These are phyloP conservation scores for Tieghemiomyces parasiticus DNA, from an alignment of 192 early-diverging fungal genomes.

Conservation along the genomic window DNA sequence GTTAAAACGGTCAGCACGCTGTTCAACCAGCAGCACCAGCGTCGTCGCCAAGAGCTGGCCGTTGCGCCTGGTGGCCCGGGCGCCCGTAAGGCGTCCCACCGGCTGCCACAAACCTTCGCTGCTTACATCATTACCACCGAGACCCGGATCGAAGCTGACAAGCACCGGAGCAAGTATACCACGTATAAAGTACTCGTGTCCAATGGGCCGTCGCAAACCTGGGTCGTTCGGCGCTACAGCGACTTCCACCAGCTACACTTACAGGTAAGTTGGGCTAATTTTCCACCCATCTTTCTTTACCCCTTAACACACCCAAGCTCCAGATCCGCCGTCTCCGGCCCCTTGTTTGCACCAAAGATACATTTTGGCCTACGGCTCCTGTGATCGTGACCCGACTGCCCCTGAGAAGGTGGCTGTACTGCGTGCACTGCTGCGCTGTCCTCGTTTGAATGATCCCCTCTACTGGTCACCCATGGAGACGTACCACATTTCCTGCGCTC, in stretches of 20 bases:
- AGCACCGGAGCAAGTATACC: slow-evolving; percentile 16
- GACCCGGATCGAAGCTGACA: slow-evolving; percentile 17
- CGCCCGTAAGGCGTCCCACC: slow-evolving; percentile 18
- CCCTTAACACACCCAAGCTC: no score
- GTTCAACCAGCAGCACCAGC: slow-evolving; percentile 2
- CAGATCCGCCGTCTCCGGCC: no score
- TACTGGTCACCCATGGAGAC: no score
- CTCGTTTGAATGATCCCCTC: no score
- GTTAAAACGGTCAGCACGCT: not conserved
- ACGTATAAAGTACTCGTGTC: slow-evolving; percentile 30
- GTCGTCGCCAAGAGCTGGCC: slow-evolving; percentile 11
- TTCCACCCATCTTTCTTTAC: no score
- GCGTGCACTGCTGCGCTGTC: no score
- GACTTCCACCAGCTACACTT: slow-evolving; percentile 27
- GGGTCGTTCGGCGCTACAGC: slow-evolving; percentile 24
- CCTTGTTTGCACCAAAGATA: no score
- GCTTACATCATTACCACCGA: slow-evolving; percentile 28
- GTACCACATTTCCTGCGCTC: no score
- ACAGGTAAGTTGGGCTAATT: slow-evolving; percentile 16
- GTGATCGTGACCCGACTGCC: no score
- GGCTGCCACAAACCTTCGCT: slow-evolving; percentile 19
- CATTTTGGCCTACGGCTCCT: no score
- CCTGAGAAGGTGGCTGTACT: no score
- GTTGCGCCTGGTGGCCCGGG: no score
- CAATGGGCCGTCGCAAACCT: slow-evolving; percentile 24